Base-by-base conservation (phyloP, 2,329 filamentous ascomycete genomes). In the Aulographum hederae region DNA sequence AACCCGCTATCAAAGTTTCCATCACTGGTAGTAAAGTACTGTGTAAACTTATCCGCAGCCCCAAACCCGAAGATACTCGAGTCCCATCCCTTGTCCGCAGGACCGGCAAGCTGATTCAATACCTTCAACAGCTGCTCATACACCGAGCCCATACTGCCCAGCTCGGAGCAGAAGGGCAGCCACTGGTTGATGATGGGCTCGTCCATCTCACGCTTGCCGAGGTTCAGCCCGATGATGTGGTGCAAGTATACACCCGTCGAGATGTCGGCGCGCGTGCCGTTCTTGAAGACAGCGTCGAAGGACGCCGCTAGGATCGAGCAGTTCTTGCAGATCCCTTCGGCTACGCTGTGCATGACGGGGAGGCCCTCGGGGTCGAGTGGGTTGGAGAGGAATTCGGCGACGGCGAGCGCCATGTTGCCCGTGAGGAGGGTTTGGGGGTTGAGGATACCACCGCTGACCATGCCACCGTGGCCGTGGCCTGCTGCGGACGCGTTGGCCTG, bases 301-400 rank as follows among this genome's bases (percentile, higher is more conserved):
- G 29, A 30, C 2, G 26, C 32, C 14, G 26, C 6, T 2, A 34
- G 26, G 5, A 34, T 18, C 10, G 32, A 30, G 18, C 32, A 34
- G 26, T 34, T 19, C 18, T 30, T 30, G 32, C 32, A 34, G 15
- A 20, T 10, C 4, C 32, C 32, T 10, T 15, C n/a, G 11, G 15
- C 18, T 17, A 34, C 26, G 10, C 26, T 11, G 15, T 30, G 29
- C 8, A 30, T 28, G 5, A 21, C 4, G 13, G 14, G 13, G 3
- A 29, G 19, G 26, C 32, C 32, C 13, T 34, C 30, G 2, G 32
- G 32, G 18, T 34, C 32, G 26, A 34, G 29, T 14, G 26, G 32
- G 18, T 34, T 31, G 27, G 10, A 10, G 8, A 28, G 14, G 14
- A 28, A 28, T 15, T 15, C 14, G 14, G 27, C 27, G 14, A 28